Evolutionary conservation across 345 rosid genomes (phyloP), one percentile per base, ranked within the genome.

Genomic region (Viola odorata): DNA sequence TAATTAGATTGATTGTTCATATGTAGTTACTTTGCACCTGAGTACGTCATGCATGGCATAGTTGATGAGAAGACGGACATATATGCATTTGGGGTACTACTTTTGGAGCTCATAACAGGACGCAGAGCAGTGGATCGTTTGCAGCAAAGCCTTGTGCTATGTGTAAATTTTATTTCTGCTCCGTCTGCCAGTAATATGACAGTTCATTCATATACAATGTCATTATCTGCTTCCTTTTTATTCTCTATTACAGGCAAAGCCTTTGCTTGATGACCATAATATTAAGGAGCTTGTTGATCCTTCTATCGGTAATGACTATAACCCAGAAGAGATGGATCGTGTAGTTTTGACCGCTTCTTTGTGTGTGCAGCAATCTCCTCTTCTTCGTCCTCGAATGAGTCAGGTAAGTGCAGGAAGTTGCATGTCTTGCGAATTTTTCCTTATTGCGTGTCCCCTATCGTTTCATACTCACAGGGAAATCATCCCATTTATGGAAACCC

Each of bases 51-150:
- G 96, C 88, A 92, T 0, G 98, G 98, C 49, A 75, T 92, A 53
- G 92, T 92, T 0, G 96, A 92, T 16, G 98, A 89, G 81, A 92
- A 91, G 75, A 92, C 96, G 0, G 98, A 92, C 65, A 83, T 89
- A 55, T 92, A 81, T 69, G 84, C 98, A 39, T 85, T 82, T 57
- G 98, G 98, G 45, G 96, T 92, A 63, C 77, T 92, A 13, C 91
- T 92, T 63, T 70, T 92, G 75, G 98, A 92, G 81, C 83, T 92
- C 61, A 81, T 92, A 66, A 81, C 96, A 0, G 96, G 96, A 36
- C 87, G 84, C 48, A 83, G 60, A 64, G 96, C 96, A 55, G 54
- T 92, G 68, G 85, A 89, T 69, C 78, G 81, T 53, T 78, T 65
- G 57, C 86, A 84, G 41, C 82, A 77, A 61, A 92, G 94, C 64